phyloP scores from a whole-genome alignment of 2,329 filamentous ascomycete species.

The Cordyceps sp. region DNA sequence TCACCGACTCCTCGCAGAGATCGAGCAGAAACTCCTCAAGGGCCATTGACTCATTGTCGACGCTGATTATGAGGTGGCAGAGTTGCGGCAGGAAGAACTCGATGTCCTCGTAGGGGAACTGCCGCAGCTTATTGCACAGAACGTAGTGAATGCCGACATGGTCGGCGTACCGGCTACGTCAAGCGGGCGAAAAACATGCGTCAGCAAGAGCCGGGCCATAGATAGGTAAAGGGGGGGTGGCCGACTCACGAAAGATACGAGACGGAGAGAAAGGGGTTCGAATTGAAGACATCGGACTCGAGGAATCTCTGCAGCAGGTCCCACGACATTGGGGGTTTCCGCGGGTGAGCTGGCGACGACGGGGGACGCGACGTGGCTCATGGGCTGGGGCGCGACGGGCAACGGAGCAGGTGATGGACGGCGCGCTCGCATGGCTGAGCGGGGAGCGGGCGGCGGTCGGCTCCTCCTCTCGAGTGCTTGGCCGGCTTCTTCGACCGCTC shows the following conservation, averaged over 20 bases:
- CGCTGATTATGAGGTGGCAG: constrained; percentile 75
- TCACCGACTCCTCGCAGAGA: constrained; percentile 75
- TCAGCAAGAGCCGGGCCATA: not conserved
- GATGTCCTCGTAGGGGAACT: constrained; percentile 81
- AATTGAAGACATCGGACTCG: constrained; percentile 88
- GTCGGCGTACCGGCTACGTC: constrained; percentile 67
- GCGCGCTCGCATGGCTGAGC: constrained; percentile 8
- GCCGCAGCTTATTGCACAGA: constrained; percentile 73
- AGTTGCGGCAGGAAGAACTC: constrained; percentile 83
- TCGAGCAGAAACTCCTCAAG: constrained; percentile 77
- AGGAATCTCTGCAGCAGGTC: constrained; percentile 80
- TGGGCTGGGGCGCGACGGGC: constrained; percentile 5
- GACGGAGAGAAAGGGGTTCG: constrained; percentile 75
- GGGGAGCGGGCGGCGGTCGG: constrained; percentile 1
- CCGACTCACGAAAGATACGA: constrained; percentile 71
- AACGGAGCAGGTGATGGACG: constrained; percentile 3
- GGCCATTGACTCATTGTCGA: constrained; percentile 85
- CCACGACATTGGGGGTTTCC: constrained; percentile 47
- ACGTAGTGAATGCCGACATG: constrained; percentile 85
- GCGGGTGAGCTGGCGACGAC: constrained; percentile 2
- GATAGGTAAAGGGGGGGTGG: not conserved
- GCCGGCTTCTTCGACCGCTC: too few species aligned
- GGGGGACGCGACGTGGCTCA: constrained; percentile 5
- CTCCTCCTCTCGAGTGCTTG: too few species aligned
- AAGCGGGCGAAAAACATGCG: not conserved